These are phyloP conservation scores for Phaeomoniella chlamydospora DNA, from an alignment of 2,329 filamentous ascomycete species.

Conservation along the genomic window DNA sequence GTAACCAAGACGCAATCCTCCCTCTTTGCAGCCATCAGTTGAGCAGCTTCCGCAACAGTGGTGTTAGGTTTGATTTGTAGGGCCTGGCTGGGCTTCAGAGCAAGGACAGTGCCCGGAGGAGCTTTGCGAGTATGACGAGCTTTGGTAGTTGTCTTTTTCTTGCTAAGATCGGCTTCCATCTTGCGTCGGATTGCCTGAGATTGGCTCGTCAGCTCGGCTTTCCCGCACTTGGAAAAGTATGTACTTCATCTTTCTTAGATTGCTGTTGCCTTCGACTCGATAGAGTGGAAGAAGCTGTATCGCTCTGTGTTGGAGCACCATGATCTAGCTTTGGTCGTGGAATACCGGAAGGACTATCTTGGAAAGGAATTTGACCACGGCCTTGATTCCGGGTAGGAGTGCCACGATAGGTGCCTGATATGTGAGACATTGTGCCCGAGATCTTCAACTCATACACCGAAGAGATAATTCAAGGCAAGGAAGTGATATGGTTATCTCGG, in stretches of 20 bases:
- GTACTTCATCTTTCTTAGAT: slow-evolving; percentile 94
- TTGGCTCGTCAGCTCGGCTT: slow-evolving; percentile 6
- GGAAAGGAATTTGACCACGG: slow-evolving; percentile 38
- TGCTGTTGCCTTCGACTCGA: slow-evolving; percentile 94
- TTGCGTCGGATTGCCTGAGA: slow-evolving; percentile 82
- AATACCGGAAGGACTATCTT: slow-evolving; percentile 44
- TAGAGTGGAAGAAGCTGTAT: slow-evolving; percentile 51
- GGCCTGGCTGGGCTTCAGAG: slow-evolving; percentile 85
- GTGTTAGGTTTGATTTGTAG: slow-evolving; percentile 94
- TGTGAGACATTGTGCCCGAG: slow-evolving; percentile 37
- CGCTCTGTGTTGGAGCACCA: slow-evolving; percentile 28
- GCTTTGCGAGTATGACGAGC: slow-evolving; percentile 82
- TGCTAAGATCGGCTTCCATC: slow-evolving; percentile 93
- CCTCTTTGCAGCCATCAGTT: slow-evolving; percentile 96
- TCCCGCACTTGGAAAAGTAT: slow-evolving; percentile 10
- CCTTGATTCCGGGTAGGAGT: slow-evolving; percentile 39
- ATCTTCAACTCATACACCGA: no score
- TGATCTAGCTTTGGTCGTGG: slow-evolving; percentile 41
- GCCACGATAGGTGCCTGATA: slow-evolving; percentile 42
- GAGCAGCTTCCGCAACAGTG: slow-evolving; percentile 88
- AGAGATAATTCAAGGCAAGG: no score
- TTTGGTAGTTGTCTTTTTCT: slow-evolving; percentile 75
- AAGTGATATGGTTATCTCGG: no score
- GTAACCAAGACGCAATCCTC: slow-evolving; percentile 97
- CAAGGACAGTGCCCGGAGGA: slow-evolving; percentile 87